A percentile compares a stretch with the other conserved stretches of the same genome.
These are phyloP conservation scores for Exutisphaerella laricina DNA, from an alignment of 2,329 filamentous ascomycete species.

Conservation along the genomic window DNA sequence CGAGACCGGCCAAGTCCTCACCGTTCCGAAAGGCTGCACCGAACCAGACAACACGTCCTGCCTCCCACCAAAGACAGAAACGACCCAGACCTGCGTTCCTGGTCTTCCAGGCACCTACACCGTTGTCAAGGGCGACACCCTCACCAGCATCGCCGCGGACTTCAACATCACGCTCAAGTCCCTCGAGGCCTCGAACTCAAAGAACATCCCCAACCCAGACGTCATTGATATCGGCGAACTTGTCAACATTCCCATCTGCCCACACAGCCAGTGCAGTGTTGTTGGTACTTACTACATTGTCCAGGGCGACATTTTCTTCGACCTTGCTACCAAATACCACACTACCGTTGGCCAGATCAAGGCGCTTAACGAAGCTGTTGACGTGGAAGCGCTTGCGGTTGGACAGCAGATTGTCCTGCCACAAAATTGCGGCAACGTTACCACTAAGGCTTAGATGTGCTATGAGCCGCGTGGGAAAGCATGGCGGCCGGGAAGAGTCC, in stretches of 20 bases:
- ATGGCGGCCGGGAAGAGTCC: too few relatives aligned
- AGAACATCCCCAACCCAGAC: slow-evolving; percentile 23
- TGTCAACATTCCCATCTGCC: slow-evolving; percentile 27
- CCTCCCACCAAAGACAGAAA: slow-evolving; percentile 6
- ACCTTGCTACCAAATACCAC: slow-evolving; percentile 18
- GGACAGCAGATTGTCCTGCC: slow-evolving; percentile 10
- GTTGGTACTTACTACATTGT: slow-evolving; percentile 23
- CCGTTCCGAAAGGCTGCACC: slow-evolving; percentile 27
- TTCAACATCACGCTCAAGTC: slow-evolving; percentile 26
- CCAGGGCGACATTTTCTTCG: slow-evolving; percentile 22
- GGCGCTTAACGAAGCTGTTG: slow-evolving; percentile 21
- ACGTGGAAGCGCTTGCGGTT: slow-evolving; percentile 12
- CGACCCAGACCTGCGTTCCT: slow-evolving; percentile 21
- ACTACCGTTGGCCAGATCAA: slow-evolving; percentile 24
- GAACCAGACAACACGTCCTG: slow-evolving; percentile 25
- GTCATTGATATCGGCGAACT: slow-evolving; percentile 19
- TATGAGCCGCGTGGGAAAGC: too few relatives aligned
- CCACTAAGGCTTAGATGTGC: too few relatives aligned
- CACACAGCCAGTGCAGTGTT: slow-evolving; percentile 15
- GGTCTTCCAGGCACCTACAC: slow-evolving; percentile 23
- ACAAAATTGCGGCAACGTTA: slow-evolving; percentile 4
- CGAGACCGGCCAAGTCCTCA: slow-evolving; percentile 25
- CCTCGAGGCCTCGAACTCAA: slow-evolving; percentile 21
- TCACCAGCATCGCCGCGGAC: slow-evolving; percentile 19
- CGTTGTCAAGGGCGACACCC: slow-evolving; percentile 21